Base-by-base conservation (phyloP, 2,329 filamentous ascomycete species). In the Sphaceloma murrayae region DNA sequence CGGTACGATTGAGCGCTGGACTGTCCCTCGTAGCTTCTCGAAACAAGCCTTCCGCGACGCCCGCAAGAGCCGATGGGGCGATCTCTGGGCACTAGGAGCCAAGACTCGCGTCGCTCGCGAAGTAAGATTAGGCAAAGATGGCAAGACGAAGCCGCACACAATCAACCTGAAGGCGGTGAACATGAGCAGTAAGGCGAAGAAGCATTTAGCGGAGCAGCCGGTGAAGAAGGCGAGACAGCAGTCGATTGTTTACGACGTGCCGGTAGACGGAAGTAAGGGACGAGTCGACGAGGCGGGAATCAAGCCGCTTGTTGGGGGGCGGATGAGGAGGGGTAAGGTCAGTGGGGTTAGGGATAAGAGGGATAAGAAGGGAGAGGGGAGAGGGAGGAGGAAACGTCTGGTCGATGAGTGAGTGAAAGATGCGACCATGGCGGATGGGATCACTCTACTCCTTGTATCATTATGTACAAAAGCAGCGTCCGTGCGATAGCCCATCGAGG, bases 71-170 rank as follows among this genome's bases (percentile, higher is more conserved):
- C 68, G 67, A 43, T 96, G 89, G 91, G 91, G 91, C 29, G 91
- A 96, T 60, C 69, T 96, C 7, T 98, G 91, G 91, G 87, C 89
- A 1, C 70, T 96, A 0, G 91, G 91, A 0, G 89, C 88, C 16
- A 96, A 96, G 71, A 93, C 86, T 0, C 73, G 86, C 9, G 74
- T 82, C 3, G 58, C 63, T 2, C 69, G 84, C 34, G 69, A 67
- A 10, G 65, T 83, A 32, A 74, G 78, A 5, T 63, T 82, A 2
- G 83, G 83, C n/a, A 45, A 46, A 22, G 29, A 26, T n/a, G 40
- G 30, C 17, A 36, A 29, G 22, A 17, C 29, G 4, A 2, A 27
- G 13, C 29, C 42, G 11, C 44, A 48, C 16, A 51, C 46, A 7
- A 50, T 52, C 9, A 18, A 48, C 30, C 9, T 48, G 40, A 38